Percentiles rank a stretch among this genome's conserved stretches.
Conservation (phyloP, 768 basidiomycete species). For the Lactifluus rugatus region DNA sequence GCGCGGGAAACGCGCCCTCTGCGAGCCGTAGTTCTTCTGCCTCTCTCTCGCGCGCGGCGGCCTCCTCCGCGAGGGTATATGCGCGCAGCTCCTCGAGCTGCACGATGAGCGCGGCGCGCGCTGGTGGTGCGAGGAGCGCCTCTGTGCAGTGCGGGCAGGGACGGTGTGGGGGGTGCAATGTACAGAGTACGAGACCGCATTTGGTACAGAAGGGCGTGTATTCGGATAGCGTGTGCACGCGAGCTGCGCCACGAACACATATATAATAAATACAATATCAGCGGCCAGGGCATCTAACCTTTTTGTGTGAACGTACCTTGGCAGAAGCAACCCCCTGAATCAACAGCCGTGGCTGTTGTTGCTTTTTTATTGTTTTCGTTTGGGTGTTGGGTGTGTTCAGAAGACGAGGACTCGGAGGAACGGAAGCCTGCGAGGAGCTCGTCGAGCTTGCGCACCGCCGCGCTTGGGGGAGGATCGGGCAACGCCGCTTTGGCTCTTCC, state of each 20-base stretch:
- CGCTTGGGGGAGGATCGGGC: slow-evolving; percentile 9
- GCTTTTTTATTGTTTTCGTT: not conserved
- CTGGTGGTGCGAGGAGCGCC: slow-evolving; percentile 1
- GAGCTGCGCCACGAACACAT: slow-evolving; percentile 7
- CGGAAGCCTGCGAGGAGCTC: slow-evolving; percentile 8
- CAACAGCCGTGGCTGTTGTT: not conserved
- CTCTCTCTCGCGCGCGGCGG: not conserved
- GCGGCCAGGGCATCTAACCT: not conserved
- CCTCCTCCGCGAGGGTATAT: slow-evolving; percentile 5
- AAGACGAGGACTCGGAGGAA: not conserved
- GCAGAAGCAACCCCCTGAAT: slow-evolving; percentile 13
- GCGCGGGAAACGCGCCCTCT: slow-evolving; percentile 15
- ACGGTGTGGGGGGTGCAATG: slow-evolving; percentile 2
- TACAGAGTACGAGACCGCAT: slow-evolving; percentile 19
- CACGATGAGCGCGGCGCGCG: slow-evolving; percentile 3
- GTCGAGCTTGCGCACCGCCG: slow-evolving; percentile 13
- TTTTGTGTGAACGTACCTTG: slow-evolving; percentile 7
- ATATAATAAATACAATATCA: not conserved
- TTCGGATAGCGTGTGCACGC: slow-evolving; percentile 9
- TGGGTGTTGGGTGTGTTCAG: not conserved
- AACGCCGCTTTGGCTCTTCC: slow-evolving; percentile 7
- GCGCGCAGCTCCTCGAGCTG: slow-evolving; percentile 4
- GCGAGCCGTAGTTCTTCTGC: not conserved
- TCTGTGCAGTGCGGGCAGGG: slow-evolving; percentile 12
- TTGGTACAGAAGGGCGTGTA: slow-evolving; percentile 16